phyloP scores from a whole-genome alignment of 116 monocot genomes.

The Cymodocea nodosa region DNA sequence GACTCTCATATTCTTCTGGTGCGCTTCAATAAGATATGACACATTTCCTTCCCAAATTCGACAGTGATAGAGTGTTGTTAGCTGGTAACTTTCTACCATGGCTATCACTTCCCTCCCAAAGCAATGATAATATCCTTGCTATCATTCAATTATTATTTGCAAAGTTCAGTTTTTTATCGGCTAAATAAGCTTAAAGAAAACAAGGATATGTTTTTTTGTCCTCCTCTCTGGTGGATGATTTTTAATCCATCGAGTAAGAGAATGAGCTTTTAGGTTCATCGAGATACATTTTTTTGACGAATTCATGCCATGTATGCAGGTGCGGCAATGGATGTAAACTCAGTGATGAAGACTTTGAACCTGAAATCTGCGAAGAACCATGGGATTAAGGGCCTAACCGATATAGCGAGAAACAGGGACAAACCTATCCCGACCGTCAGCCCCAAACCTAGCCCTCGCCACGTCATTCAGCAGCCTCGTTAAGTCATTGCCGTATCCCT shows the following conservation, averaged over 20 bases:
- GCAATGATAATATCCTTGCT: background rate
- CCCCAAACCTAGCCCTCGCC: conserved; percentile 34
- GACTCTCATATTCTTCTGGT: no score
- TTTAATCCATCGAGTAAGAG: no score
- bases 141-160: background rate
- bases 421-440: conserved; percentile 43
- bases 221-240: no score
- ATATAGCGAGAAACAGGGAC: conserved; percentile 31
- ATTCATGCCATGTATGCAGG: background rate
- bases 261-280: no score
- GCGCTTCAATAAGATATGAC: no score
- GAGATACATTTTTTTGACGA: background rate
- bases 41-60: no score
- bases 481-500: conserved; percentile 8
- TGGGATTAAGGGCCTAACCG: conserved; percentile 9
- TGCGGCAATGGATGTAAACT: conserved; percentile 9
- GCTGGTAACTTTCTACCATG: background rate
- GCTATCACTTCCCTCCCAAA: background rate
- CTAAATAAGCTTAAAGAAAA: no score
- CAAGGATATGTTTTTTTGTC: no score
- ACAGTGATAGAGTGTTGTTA: background rate
- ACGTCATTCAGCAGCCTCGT: conserved; percentile 79
- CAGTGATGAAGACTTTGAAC: conserved; percentile 37
- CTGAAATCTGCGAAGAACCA: conserved; percentile 48
- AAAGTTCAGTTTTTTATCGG: background rate